phyloP scores from a whole-genome alignment of 495 filamentous ascomycete genomes.

The Podospora comata region DNA sequence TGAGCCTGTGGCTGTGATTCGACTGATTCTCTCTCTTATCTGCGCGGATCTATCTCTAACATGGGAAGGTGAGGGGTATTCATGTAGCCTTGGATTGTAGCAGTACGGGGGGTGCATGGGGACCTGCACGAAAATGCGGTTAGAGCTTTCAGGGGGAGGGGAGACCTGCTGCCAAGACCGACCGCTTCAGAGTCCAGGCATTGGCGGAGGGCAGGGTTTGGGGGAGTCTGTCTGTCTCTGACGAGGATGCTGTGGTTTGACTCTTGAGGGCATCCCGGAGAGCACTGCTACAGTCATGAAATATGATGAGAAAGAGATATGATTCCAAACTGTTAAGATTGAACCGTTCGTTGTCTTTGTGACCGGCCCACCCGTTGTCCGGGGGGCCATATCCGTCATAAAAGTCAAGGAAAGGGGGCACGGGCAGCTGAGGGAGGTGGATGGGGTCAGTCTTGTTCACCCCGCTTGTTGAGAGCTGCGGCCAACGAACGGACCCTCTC shows the following conservation, averaged over 20 bases:
- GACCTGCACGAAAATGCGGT: not conserved
- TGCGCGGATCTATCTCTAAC: not conserved
- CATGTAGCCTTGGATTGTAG: not conserved
- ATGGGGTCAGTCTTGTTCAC: constrained; percentile 12
- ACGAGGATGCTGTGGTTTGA: too few relatives aligned
- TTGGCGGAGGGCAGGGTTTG: not conserved
- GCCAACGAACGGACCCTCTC: constrained; percentile 16
- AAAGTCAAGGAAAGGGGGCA: not conserved
- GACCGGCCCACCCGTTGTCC: not conserved
- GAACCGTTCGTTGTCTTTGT: not conserved
- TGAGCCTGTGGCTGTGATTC: not conserved
- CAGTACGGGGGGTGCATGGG: not conserved
- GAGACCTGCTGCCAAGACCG: not conserved
- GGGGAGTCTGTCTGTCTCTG: not conserved
- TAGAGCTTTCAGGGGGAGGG: constrained; percentile 6
- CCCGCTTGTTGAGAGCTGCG: constrained; percentile 18
- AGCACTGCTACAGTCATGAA: too few relatives aligned
- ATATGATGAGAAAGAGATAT: not conserved
- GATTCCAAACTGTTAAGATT: not conserved
- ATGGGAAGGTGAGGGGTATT: not conserved
- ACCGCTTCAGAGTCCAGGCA: not conserved
- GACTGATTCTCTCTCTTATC: not conserved
- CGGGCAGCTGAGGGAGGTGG: not conserved
- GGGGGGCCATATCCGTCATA: not conserved
- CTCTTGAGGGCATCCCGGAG: too few relatives aligned